A percentile compares a stretch with the other conserved stretches of the same genome.
These are phyloP conservation scores for Quaeritorhiza haematococci DNA, from an alignment of 371 early-diverging fungal species.

Conservation along the genomic window DNA sequence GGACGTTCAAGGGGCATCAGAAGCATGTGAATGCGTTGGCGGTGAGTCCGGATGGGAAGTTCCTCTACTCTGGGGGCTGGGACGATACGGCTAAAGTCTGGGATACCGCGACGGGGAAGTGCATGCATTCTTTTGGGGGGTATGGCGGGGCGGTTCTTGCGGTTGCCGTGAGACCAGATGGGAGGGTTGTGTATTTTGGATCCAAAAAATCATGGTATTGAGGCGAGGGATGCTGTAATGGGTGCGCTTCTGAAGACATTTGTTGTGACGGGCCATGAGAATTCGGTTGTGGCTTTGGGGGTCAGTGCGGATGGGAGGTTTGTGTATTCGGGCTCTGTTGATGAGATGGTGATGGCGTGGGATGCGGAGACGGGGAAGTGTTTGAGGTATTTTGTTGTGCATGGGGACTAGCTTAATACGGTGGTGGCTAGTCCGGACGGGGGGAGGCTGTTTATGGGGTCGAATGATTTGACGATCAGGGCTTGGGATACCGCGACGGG, in stretches of 20 bases:
- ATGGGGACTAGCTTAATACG: too few relatives aligned
- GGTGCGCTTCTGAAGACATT: slow-evolving; percentile 4
- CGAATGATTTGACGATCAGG: too few relatives aligned
- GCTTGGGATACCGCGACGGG: too few relatives aligned
- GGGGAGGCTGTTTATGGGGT: too few relatives aligned
- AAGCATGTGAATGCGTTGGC: slow-evolving; percentile 82
- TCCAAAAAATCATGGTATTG: neutral
- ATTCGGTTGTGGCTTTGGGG: too few relatives aligned
- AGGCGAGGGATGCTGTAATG: neutral
- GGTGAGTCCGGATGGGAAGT: slow-evolving; percentile 92
- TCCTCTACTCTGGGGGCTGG: slow-evolving; percentile 85
- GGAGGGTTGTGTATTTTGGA: neutral
- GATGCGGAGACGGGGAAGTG: too few relatives aligned
- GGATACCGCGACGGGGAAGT: slow-evolving; percentile 72
- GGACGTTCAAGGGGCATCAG: slow-evolving; percentile 90
- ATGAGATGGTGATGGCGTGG: too few relatives aligned
- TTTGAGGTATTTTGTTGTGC: too few relatives aligned
- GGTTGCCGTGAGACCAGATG: neutral
- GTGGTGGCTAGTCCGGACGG: too few relatives aligned
- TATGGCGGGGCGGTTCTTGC: slow-evolving; percentile 10
- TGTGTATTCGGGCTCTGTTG: too few relatives aligned
- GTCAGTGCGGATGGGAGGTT: too few relatives aligned
- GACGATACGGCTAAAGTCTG: slow-evolving; percentile 94
- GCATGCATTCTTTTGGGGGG: slow-evolving; percentile 14
- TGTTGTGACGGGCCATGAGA: too few relatives aligned